Conservation (phyloP, 495 filamentous ascomycete genomes). For the Terfezia claveryi region DNA sequence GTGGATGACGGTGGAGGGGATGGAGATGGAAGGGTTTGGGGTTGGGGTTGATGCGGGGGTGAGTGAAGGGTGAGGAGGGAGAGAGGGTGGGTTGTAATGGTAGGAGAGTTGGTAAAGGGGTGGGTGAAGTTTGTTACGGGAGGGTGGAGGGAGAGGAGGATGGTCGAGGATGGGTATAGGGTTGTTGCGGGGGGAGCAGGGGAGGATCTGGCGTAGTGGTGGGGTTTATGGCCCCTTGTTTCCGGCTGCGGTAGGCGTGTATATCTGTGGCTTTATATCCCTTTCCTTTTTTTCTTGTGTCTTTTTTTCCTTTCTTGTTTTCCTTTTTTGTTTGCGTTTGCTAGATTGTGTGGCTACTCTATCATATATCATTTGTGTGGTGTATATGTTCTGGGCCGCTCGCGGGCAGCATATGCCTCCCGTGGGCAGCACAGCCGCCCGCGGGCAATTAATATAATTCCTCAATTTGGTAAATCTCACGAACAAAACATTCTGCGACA, state of each 20-base stretch:
- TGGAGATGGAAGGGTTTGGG: constrained; percentile 27
- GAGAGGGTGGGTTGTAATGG: not conserved
- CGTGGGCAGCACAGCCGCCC: too few species aligned
- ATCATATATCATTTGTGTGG: too few species aligned
- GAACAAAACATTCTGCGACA: too few species aligned
- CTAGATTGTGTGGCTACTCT: not conserved
- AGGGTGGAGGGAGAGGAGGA: not conserved
- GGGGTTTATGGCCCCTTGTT: not conserved
- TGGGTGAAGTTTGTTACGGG: not conserved
- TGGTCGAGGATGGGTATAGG: not conserved
- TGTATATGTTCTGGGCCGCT: too few species aligned
- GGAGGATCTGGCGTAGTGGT: not conserved
- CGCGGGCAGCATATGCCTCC: too few species aligned
- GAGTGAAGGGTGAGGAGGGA: not conserved
- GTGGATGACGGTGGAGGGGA: constrained; percentile 65
- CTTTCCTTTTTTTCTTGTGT: not conserved
- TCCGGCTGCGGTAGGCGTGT: not conserved
- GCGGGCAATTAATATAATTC: too few species aligned
- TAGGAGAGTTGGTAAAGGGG: not conserved
- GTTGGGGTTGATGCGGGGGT: not conserved
- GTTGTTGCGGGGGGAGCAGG: constrained; percentile 8
- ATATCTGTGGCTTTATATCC: not conserved
- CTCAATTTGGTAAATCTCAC: too few species aligned
- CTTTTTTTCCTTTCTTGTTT: not conserved
- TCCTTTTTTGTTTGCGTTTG: not conserved